Evolutionary conservation across 176 grass and related monocot species (phyloP), one percentile per base, ranked within the genome.

Genomic region (Musa beccarii): DNA sequence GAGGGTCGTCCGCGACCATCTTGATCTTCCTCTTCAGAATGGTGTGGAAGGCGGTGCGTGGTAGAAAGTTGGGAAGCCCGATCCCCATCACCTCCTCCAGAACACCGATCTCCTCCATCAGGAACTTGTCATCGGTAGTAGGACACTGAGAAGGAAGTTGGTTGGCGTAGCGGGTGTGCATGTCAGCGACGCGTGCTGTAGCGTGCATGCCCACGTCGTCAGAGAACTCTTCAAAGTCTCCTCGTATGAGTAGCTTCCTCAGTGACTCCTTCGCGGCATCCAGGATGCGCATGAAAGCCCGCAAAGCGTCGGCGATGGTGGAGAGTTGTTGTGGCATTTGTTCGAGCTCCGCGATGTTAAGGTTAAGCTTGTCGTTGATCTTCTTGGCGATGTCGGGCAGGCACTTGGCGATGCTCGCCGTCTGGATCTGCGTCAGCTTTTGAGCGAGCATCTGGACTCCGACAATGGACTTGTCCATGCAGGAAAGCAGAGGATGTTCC

Each of bases 301-400:
- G 23, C 4, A 93, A 59, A 0, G 78, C 84, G 11, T 89, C 90
- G 0, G 82, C 71, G 0, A 83, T 16, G 2, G 1, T 87, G 0
- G 13, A 54, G 0, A 87, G 71, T 1, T 83, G 78, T 0, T 15
- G 81, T 0, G 87, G 82, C 87, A 93, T 87, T 19, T 75, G 63
- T 17, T 83, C 1, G 0, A 89, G 87, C 69, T 93, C 85, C 0
- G 8, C 1, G 7, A 78, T 83, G 84, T 8, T 79, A 2, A 63
- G 84, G 0, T 9, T 76, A n/a, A 93, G 87, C 16, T 73, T 79
- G 12, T 93, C 85, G 61, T 87, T 84, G 56, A 93, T 93, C 21
- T 93, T 83, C 61, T 55, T 85, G 0, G 85, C 79, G 1, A 89
- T 93, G 59, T 83, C 87, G 0, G 90, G 90, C 0, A 93, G 73